phyloP scores from a whole-genome alignment of 202 grass and related monocot genomes.

The Miscanthus sacchariflorus region DNA sequence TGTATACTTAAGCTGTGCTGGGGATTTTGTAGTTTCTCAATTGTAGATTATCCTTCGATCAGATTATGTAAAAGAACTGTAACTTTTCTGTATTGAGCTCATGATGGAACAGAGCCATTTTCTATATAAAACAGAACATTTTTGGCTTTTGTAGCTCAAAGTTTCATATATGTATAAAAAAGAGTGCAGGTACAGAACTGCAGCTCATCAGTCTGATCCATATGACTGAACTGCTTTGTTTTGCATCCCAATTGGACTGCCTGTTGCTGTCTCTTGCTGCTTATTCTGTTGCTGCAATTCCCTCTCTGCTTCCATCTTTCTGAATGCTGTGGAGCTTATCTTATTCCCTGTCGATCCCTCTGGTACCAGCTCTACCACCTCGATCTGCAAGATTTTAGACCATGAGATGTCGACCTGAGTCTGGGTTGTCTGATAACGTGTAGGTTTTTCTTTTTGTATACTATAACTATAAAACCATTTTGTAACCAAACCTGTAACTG shows the following conservation, averaged over 20 bases:
- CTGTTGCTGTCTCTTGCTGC: neutral
- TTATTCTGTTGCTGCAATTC: constrained; percentile 21
- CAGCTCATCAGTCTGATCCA: neutral
- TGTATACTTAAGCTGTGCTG: too few relatives aligned
- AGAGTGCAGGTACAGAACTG: neutral
- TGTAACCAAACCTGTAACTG: constrained; percentile 64
- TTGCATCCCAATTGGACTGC: neutral
- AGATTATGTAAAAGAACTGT: neutral
- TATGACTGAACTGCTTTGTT: neutral
- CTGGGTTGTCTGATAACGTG: neutral
- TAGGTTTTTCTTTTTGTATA: neutral
- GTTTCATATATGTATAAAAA: neutral
- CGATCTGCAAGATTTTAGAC: constrained; percentile 50
- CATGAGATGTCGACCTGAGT: neutral
- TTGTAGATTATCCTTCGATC: neutral
- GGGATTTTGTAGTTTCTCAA: neutral
- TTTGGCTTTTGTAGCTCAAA: neutral
- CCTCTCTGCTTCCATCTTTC: constrained; percentile 74
- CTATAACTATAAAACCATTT: neutral
- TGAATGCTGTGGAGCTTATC: constrained; percentile 83
- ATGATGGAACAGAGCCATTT: neutral
- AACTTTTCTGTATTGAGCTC: neutral
- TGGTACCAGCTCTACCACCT: constrained; percentile 82
- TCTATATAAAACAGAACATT: neutral
- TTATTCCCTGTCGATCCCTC: constrained; percentile 75